phyloP scores from a whole-genome alignment of 1,139 yeast species.

The Suhomyces chickasaworum region DNA sequence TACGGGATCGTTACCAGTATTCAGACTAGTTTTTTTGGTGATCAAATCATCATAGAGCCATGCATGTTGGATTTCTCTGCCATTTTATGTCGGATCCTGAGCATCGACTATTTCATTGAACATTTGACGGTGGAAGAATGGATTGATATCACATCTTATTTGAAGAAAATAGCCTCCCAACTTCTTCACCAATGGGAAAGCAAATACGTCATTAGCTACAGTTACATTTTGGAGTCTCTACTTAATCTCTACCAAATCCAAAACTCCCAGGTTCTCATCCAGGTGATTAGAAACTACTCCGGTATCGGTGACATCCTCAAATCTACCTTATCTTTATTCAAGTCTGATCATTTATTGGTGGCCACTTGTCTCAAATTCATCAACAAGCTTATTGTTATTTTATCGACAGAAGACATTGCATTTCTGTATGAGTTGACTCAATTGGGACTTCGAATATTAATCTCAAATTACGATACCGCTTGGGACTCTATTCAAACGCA shows the following conservation, averaged over 20 bases:
- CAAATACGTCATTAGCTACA: constrained; percentile 27
- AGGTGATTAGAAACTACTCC: constrained; percentile 23
- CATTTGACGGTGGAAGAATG: constrained; percentile 41
- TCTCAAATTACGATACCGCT: constrained; percentile 31
- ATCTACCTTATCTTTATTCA: constrained; percentile 19
- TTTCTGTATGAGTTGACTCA: constrained; percentile 32
- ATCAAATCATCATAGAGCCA: constrained; percentile 30
- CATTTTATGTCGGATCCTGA: constrained; percentile 30
- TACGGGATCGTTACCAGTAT: constrained; percentile 29
- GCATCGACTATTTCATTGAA: constrained; percentile 37
- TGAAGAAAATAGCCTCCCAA: constrained; percentile 24
- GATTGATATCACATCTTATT: constrained; percentile 26
- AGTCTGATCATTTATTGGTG: constrained; percentile 28
- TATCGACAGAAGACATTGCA: constrained; percentile 35
- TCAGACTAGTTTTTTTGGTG: constrained; percentile 21
- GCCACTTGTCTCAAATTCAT: constrained; percentile 35
- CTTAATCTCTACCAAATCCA: constrained; percentile 33
- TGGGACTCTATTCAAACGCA: constrained; percentile 37
- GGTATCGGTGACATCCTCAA: constrained; percentile 27
- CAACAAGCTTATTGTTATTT: constrained; percentile 36
- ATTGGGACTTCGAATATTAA: constrained; percentile 33
- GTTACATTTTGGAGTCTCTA: constrained; percentile 30
- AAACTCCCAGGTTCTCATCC: constrained; percentile 24
- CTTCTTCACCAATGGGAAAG: constrained; percentile 10
- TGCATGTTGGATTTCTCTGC: constrained; percentile 37